These are phyloP conservation scores for Solanum tacnaense DNA, from an alignment of 257 asterid genomes.

Conservation along the genomic window DNA sequence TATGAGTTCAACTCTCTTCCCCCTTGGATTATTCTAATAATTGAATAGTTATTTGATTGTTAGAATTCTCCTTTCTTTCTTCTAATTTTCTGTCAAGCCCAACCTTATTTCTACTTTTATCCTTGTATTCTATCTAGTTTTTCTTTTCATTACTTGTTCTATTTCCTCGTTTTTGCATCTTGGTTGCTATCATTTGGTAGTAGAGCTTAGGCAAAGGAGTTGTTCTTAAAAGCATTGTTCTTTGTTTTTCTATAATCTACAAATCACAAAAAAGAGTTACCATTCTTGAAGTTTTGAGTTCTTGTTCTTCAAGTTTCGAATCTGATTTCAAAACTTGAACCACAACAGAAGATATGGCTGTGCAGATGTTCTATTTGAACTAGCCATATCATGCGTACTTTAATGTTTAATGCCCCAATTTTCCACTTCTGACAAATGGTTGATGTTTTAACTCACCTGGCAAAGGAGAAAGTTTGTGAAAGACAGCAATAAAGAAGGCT, in stretches of 20 bases:
- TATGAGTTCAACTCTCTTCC: not conserved
- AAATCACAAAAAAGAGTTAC: not conserved
- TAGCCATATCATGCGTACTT: not conserved
- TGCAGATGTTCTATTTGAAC: not conserved
- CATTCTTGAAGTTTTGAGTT: not conserved
- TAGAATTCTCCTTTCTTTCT: not conserved
- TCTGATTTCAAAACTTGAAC: not conserved
- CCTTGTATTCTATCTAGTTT: not conserved
- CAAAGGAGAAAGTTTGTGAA: slow-evolving; percentile 53
- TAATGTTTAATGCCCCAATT: not conserved
- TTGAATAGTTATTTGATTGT: not conserved
- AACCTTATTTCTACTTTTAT: not conserved
- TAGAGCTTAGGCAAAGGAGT: not conserved
- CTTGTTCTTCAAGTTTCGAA: not conserved
- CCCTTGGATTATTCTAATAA: not conserved
- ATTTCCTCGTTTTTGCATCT: not conserved
- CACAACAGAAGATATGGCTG: not conserved
- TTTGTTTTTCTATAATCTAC: not conserved
- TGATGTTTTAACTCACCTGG: slow-evolving; percentile 37
- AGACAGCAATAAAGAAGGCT: slow-evolving; percentile 93
- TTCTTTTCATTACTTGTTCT: not conserved
- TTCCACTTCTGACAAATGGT: not conserved
- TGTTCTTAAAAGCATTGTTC: not conserved
- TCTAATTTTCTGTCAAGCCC: not conserved
- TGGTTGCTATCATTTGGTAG: not conserved